These are phyloP conservation scores for Allantophomopsis lycopodina DNA, from an alignment of 2,329 filamentous ascomycete genomes.

Conservation along the genomic window DNA sequence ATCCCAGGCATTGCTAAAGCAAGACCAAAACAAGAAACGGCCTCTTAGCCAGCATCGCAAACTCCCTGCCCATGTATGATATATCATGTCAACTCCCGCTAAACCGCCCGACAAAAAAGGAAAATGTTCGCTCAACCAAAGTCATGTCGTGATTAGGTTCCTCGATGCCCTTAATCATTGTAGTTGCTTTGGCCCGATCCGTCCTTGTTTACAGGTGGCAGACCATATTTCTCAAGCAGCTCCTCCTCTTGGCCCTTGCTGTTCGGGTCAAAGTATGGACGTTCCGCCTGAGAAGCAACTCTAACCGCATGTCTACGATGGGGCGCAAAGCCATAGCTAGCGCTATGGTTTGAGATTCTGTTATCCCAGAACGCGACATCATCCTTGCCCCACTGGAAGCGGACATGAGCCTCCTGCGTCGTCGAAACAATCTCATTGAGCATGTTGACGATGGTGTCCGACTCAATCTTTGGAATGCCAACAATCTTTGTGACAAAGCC, in stretches of 20 bases:
- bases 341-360: conserved; percentile 37
- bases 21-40: too few species aligned
- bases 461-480: conserved; percentile 41
- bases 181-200: conserved; percentile 40
- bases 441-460: conserved; percentile 33
- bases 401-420: conserved; percentile 54
- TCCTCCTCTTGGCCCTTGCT: conserved; percentile 40
- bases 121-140: too few species aligned
- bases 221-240: conserved; percentile 27
- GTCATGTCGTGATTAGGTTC: too few species aligned
- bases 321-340: conserved; percentile 40
- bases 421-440: conserved; percentile 40
- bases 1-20: too few species aligned
- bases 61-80: too few species aligned
- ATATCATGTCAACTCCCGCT: too few species aligned
- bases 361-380: conserved; percentile 62
- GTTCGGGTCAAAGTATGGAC: conserved; percentile 13
- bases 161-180: conserved; percentile 30
- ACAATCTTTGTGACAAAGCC: conserved; percentile 43
- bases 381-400: conserved; percentile 49
- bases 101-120: too few species aligned
- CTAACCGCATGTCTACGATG: conserved; percentile 37
- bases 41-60: too few species aligned
- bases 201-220: conserved; percentile 39
- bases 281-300: conserved; percentile 18